These are phyloP conservation scores for Rhazya stricta DNA, from an alignment of 257 asterid species.

Conservation along the genomic window DNA sequence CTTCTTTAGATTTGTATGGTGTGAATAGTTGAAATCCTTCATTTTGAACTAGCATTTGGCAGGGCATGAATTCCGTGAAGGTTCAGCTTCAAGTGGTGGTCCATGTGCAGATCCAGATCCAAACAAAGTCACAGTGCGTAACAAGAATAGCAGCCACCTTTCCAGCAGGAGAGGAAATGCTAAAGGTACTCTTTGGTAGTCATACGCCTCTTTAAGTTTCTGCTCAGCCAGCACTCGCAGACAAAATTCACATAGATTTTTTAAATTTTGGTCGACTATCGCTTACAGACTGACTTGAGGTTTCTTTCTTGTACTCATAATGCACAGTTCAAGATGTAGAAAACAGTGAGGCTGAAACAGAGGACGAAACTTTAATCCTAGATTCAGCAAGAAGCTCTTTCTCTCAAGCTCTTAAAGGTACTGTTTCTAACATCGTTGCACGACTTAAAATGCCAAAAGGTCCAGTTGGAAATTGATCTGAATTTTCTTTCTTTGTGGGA, in stretches of 20 bases:
- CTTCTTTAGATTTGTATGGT: neutral
- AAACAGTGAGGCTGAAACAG: conserved; percentile 68
- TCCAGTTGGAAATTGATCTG: neutral
- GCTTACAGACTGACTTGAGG: conserved; percentile 25
- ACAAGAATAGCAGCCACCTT: conserved; percentile 40
- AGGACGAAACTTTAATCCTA: conserved; percentile 49
- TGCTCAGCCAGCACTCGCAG: conserved; percentile 1
- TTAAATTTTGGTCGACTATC: conserved; percentile 13
- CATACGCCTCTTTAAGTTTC: conserved; percentile 14
- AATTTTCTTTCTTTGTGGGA: conserved; percentile 7
- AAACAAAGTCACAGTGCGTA: conserved; percentile 43
- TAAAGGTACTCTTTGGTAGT: conserved; percentile 48
- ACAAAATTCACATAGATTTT: neutral
- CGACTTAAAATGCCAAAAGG: neutral
- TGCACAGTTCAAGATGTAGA: conserved; percentile 49
- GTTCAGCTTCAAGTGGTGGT: conserved; percentile 44
- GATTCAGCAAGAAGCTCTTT: conserved; percentile 86
- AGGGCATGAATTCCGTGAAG: conserved; percentile 63
- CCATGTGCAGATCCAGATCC: conserved; percentile 71
- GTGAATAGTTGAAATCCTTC: conserved; percentile 47
- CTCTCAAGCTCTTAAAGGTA: conserved; percentile 92
- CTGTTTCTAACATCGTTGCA: neutral
- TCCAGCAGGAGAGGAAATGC: conserved; percentile 52
- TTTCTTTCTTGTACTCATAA: neutral
- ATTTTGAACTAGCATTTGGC: conserved; percentile 82